Base-by-base conservation (phyloP, 2,329 filamentous ascomycete species). In the Coleophoma cylindrospora region DNA sequence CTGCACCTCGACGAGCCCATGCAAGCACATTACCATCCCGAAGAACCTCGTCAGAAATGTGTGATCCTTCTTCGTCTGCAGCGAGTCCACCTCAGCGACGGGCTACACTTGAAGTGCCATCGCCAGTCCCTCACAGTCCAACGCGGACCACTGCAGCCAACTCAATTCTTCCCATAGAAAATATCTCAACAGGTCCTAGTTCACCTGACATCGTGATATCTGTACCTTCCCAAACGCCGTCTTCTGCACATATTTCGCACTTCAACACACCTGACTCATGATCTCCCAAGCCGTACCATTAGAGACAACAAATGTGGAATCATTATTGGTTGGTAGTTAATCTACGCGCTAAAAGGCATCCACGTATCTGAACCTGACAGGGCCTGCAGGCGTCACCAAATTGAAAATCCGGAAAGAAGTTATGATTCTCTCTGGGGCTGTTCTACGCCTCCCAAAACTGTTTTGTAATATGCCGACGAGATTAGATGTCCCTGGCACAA, bases 181-280 rank as follows among this genome's bases (percentile, higher is more conserved):
- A 47, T 12, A 43, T 40, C 21, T 37, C 50, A n/a, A 50, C 49
- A 7, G 22, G 46, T 27, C 53, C 41, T 13, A 46, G 12, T 45
- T 48, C 51, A 36, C 56, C 47, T 22, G 41, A 50, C 7, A 61
- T 62, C 38, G 48, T 62, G n/a, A 49, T 62, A 10, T 61, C 54
- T 34, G 38, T 56, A 10, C 56, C 57, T 15, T 43, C 50, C 13
- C 47, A 45, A 43, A 43, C 59, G 19, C 19, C 40, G n/a, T 51
- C 49, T 38, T 45, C 45, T 44, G 21, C 38, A 45, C 43, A 45
- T 15, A 45, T 27, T n/a, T 34, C 43, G 13, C 10, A 32, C 33
- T 45, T 45, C 14, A 45, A 43, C 40, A 2, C 40, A 43, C n/a
- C 36, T 12, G 36, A 17, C 36, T 38, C 36, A 38, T 38, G 14